Evolutionary conservation across 345 rosid genomes (phyloP), one percentile per base, ranked within the genome.

Genomic region (Turnera subulata): DNA sequence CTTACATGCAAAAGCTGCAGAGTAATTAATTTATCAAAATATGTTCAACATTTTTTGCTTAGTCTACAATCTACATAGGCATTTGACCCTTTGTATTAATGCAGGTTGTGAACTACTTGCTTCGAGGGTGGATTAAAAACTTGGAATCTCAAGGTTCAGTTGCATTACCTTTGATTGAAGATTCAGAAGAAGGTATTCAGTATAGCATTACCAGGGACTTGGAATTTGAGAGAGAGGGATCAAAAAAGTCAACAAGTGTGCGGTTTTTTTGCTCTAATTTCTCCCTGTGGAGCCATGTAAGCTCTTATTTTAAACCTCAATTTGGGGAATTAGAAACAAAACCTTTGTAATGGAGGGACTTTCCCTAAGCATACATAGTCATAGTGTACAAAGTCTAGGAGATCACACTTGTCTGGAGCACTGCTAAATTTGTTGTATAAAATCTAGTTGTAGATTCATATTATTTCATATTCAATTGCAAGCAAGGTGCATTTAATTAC

Each of bases 101-200:
- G 51, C 76, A 92, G 98, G 96, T 86, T 38, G 91, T 89, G 75
- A 86, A 89, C 70, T 82, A 70, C 73, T 71, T 89, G 58, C 76
- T 89, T 32, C 85, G 88, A 0, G 98, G 98, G 32, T 92, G 95
- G 96, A 84, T 92, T 38, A 78, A 72, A 46, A 84, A 71, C 82
- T 61, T 83, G 42, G 98, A 92, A 51, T 80, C 96, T 18, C 59
- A 55, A 49, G 93, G 93, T 14, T 71, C 73, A 6, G 71, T 73
- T 38, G 53, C 72, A 0, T 73, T 92, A 16, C 95, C 96, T 20
- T 68, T 92, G 52, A 73, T 82, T 20, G 88, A 86, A 0, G 80
- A 68, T 21, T n/a, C n/a, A n/a, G 38, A 39, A 11, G 82, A 68
- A 67, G 68, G 65, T 63, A 63, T 64, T n/a, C 56, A 70, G 61